Conservation (phyloP, 2,329 filamentous ascomycete species). For the Fusarium nematophilum region DNA sequence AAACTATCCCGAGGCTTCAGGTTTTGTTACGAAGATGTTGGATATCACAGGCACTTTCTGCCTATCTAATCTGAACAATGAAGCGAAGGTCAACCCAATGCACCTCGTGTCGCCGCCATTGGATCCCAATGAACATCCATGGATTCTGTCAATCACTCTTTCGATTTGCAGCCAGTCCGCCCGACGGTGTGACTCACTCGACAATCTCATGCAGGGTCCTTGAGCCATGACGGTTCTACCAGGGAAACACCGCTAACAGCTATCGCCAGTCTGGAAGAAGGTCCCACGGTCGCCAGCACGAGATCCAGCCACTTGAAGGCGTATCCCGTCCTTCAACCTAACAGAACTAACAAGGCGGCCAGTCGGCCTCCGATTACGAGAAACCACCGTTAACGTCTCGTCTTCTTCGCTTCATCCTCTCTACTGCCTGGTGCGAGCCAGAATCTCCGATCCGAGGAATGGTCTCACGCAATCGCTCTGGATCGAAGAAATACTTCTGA, state of each 20-base stretch:
- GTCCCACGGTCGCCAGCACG: background rate
- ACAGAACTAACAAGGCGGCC: background rate
- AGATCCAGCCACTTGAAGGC: constrained; percentile 6
- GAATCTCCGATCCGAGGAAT: too few relatives aligned
- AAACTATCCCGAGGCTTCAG: too few relatives aligned
- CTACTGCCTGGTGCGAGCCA: too few relatives aligned
- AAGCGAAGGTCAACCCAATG: background rate
- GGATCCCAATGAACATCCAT: background rate
- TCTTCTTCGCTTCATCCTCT: too few relatives aligned
- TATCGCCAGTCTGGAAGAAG: background rate
- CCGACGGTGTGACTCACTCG: constrained; percentile 2
- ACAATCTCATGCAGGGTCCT: background rate
- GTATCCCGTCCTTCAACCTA: background rate
- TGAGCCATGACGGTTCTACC: background rate
- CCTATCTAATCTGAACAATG: background rate
- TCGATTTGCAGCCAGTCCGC: background rate
- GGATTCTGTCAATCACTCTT: background rate
- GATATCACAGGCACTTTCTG: background rate
- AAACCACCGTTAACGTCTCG: too few relatives aligned
- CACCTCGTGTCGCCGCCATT: constrained; percentile 3
- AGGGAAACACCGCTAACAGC: background rate
- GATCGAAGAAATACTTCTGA: too few relatives aligned
- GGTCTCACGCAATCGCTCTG: too few relatives aligned
- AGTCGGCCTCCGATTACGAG: too few relatives aligned
- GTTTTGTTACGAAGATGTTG: too few relatives aligned